Evolutionary conservation across 495 filamentous ascomycete species (phyloP).

Genomic region (Neurospora cerealis): DNA sequence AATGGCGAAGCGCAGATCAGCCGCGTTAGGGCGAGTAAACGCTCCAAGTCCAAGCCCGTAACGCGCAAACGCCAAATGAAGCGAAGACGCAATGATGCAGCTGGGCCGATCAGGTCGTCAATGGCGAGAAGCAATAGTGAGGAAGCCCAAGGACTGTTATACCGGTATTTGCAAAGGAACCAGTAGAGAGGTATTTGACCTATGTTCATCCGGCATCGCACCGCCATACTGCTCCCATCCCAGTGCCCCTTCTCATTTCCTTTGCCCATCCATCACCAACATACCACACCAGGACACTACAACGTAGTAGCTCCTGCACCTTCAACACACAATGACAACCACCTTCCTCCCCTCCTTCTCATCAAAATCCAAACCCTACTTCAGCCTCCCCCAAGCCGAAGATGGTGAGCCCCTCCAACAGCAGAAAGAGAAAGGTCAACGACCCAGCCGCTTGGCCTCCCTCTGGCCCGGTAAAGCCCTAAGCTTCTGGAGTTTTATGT

Average conservation of each 20-base stretch:
- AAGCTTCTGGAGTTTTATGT: neutral
- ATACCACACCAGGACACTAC: too few species aligned
- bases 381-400: conserved; percentile 1
- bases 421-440: neutral
- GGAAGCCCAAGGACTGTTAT: fast-evolving
- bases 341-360: neutral
- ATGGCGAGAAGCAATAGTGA: neutral
- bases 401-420: neutral
- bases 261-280: neutral
- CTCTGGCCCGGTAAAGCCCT: neutral
- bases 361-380: neutral
- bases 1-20: neutral
- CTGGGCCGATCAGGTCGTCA: neutral
- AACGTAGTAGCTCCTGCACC: too few species aligned
- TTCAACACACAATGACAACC: neutral
- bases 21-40: neutral
- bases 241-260: neutral
- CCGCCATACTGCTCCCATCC: neutral
- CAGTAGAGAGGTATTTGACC: too few species aligned
- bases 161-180: neutral
- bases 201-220: neutral
- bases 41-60: neutral
- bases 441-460: neutral
- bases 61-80: neutral
- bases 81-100: neutral